Evolutionary conservation across 2,329 filamentous ascomycete species (phyloP), one percentile per base, ranked within the genome.

Genomic region (Neonectria faginata): DNA sequence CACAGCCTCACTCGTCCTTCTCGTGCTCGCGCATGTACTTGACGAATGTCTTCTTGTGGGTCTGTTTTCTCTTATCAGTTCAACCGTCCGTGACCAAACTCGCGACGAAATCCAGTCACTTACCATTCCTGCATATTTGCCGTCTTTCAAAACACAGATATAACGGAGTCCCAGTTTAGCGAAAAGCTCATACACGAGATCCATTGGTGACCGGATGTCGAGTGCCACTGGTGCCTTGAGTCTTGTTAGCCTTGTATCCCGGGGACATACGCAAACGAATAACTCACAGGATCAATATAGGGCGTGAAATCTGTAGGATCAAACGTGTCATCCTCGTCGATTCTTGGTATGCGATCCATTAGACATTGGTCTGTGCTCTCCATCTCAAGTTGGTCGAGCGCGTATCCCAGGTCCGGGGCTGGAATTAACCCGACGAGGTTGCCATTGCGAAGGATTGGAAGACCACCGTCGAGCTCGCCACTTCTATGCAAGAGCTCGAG

Each of bases 41-140:
- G 64, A 97, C 95, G 82, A 99, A 98, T 4, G 89, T 91, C 83
- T 99, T 99, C 83, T 98, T 98, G 79, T 99, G 96, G 55, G 91
- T 88, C 90, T 92, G 41, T 47, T 20, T 20, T 42, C 10, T 22
- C 44, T 9, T 51, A 60, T 74, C 55, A 71, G 68, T 44, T 51
- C 22, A 20, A 27, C 33, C 52, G 25, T 44, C 44, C 41, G 39
- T 33, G 31, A 3, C 20, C 9, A 8, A 51, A 44, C 39, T 53
- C 16, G 14, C 11, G 33, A 54, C 27, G 10, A 31, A n/a, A 25
- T 51, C 5, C 5, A 39, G 57, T 45, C 14, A 82, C 89, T 82
- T 79, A 97, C 93, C 84, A 99, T 87, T 67, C 96, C 96, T 2
- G 92, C 92, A 79, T 93, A 99, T 66, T 88, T 89, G 25, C 96